Evolutionary conservation across 1,139 yeast genomes (phyloP), one percentile per base, ranked within the genome.

Genomic region (Taphrina populina): DNA sequence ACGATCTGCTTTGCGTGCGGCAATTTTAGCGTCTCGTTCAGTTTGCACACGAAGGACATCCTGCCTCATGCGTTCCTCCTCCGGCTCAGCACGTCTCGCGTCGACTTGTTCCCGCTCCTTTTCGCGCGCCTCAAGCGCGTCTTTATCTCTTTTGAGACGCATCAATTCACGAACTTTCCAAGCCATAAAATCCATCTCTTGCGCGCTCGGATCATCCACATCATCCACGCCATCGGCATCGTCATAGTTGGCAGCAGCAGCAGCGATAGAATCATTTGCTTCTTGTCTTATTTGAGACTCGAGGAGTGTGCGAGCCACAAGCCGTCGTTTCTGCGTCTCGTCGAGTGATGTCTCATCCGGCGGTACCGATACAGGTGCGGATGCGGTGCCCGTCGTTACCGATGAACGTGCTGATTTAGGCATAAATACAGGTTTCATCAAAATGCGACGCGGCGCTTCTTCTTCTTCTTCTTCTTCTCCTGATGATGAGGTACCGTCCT

Each of bases 121-220:
- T 61, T 76, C 79, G 21, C 66, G 67, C 23, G 64, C 68, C 33
- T 66, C 73, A 19, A 76, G 55, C 32, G 59, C 62, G 13, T 66
- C 69, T 23, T 75, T 65, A 51, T 78, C 82, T n/a, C 82, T 71
- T 52, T 68, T 63, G 51, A 71, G 64, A 35, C 84, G 67, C 13
- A 62, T 62, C 36, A 65, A 62, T 58, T 77, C 79, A 5, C 83
- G 71, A 24, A 62, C 56, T 56, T 71, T 70, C 83, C 83, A 80
- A 5, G 70, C 74, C 3, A 65, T 68, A 35, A 65, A 65, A 63
- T 79, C 84, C 1, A 62, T 65, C 13, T 33, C 36, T 40, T 70
- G 76, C 0, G 81, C 79, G 59, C 79, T 79, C 11, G 76, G 37
- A 33, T 76, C 81, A 62, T 80, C 84, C 0, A 81, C 77, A 61